These are phyloP conservation scores for Eremothecium gossypii DNA, from an alignment of 1,139 yeast species.

Conservation along the genomic window DNA sequence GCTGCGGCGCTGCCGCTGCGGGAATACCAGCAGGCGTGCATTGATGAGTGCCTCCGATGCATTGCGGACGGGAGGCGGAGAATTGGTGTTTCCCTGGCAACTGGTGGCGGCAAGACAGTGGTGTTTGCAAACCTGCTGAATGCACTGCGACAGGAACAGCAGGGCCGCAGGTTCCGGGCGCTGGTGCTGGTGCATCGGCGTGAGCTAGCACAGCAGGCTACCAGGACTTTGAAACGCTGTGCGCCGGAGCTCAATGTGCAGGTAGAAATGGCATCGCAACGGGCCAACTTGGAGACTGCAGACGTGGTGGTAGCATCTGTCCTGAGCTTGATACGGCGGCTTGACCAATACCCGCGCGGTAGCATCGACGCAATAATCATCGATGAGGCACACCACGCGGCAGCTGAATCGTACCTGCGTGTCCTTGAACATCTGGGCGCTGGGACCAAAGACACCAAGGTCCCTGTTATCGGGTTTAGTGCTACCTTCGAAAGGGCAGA, in stretches of 20 bases:
- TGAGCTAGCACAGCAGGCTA: conserved; percentile 71
- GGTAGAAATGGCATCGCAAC: conserved; percentile 60
- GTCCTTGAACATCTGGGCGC: conserved; percentile 56
- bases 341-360: conserved; percentile 44
- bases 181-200: conserved; percentile 73
- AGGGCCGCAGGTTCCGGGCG: conserved; percentile 22
- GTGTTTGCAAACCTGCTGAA: conserved; percentile 63
- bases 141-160: conserved; percentile 27
- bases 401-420: conserved; percentile 56
- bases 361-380: conserved; percentile 59
- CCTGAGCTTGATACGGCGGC: conserved; percentile 52
- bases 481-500: conserved; percentile 75
- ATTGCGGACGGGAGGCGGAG: conserved; percentile 41
- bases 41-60: conserved; percentile 45
- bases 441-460: conserved; percentile 32
- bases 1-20: conserved; percentile 30
- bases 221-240: conserved; percentile 37
- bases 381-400: conserved; percentile 93
- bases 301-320: conserved; percentile 77
- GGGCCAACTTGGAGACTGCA: conserved; percentile 35
- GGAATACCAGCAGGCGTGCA: conserved; percentile 68
- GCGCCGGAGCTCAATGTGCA: conserved; percentile 49
- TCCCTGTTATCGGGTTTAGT: conserved; percentile 72
- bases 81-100: conserved; percentile 79
- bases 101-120: conserved; percentile 94